Evolutionary conservation across 805 yeast genomes (phyloP), one percentile per base, ranked within the genome.

Genomic region (Ogataea ganodermae): DNA sequence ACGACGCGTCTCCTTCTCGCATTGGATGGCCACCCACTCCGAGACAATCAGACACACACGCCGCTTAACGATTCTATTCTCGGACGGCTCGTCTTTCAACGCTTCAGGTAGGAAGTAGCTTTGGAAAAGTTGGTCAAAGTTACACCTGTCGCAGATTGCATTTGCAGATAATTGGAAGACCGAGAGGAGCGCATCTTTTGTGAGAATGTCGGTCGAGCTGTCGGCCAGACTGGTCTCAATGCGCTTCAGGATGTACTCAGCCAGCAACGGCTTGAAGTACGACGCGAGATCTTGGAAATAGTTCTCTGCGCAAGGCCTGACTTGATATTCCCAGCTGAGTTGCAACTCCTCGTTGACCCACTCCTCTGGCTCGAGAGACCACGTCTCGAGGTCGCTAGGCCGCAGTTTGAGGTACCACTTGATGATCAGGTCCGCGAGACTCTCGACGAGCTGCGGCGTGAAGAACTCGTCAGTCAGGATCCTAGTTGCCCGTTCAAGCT

Each of bases 301-400:
- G 60, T 83, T 83, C 56, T 89, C 96, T 0, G 96, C 89, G 67
- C 97, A 89, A 3, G 92, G 89, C 47, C 95, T 73, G 10, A 90
- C 75, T 61, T 87, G 91, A 62, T 72, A 89, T 61, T 91, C 97
- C 83, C 88, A 89, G 60, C 85, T 83, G 4, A 81, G 71, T 42
- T 82, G 76, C 48, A 84, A 69, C 55, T 90, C 96, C 59, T 89
- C 96, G 53, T 83, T 82, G 17, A 87, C 82, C 89, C 96, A 94
- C 63, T 89, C 97, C 63, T 90, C 98, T 0, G 98, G 97, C 50
- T 90, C 96, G 14, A 77, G 65, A 10, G 73, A 63, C 98, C 98
- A 94, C 31, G 80, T 71, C 56, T 87, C 95, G 40, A 92, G 65
- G 61, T 91, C 97, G 1, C 76, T 65, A 0, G 92, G 89, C 49